phyloP scores from a whole-genome alignment of 2,329 filamentous ascomycete species.

The Westerdykella ornata region DNA sequence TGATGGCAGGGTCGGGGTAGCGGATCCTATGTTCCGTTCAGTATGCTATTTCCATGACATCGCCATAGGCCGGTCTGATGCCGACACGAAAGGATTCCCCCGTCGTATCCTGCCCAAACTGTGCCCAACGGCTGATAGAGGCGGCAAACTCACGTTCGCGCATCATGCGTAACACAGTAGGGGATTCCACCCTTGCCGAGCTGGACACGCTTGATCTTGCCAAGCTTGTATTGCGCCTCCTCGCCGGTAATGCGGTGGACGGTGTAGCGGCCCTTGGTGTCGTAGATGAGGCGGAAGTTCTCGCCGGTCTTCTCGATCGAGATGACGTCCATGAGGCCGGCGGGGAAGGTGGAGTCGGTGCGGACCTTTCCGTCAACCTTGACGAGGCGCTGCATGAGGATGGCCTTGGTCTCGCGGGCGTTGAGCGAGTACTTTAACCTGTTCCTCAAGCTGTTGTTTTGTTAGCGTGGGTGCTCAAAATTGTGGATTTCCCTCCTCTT shows the following conservation, averaged over 20 bases:
- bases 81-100: constrained; percentile 62
- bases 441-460: constrained; percentile 37
- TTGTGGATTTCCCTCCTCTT: constrained; percentile 61
- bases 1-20: constrained; percentile 96
- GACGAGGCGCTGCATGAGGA: constrained; percentile 99
- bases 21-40: constrained; percentile 68
- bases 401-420: constrained; percentile 92
- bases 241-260: constrained; percentile 98
- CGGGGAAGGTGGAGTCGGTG: constrained; percentile 94
- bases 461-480: neutral
- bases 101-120: constrained; percentile 36
- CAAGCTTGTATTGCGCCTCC: constrained; percentile 99
- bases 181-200: constrained; percentile 99
- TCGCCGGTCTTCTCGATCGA: constrained; percentile 99
- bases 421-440: constrained; percentile 99
- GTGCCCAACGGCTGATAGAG: constrained; percentile 99
- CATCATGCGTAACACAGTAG: constrained; percentile 99
- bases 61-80: constrained; percentile 98
- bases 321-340: constrained; percentile 99
- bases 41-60: constrained; percentile 38
- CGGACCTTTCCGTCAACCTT: constrained; percentile 99
- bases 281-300: constrained; percentile 99
- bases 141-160: constrained; percentile 99
- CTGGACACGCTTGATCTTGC: constrained; percentile 99
- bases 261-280: constrained; percentile 99